A percentile compares a stretch with the other conserved stretches of the same genome.
Conservation (phyloP, 2,329 filamentous ascomycete species). For the Colletotrichum zoysiae region DNA sequence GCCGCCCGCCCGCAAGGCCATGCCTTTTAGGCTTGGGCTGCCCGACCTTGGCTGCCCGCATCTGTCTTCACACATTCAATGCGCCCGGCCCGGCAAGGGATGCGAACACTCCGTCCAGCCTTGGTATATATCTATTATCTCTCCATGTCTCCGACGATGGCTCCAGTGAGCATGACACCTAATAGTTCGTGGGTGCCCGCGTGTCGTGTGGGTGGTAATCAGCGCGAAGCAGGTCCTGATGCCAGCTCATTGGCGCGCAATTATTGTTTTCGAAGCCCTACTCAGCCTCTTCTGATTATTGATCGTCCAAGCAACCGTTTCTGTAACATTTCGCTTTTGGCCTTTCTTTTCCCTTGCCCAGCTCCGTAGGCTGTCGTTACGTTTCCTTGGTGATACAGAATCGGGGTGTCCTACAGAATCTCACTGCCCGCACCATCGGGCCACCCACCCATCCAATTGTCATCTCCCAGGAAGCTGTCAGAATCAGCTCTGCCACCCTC, state of each 20-base stretch:
- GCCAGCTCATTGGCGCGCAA: slow-evolving; percentile 39
- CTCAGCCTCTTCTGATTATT: slow-evolving; percentile 30
- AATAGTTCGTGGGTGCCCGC: slow-evolving; percentile 22
- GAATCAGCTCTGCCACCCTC: neutral
- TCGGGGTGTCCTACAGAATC: slow-evolving; percentile 35
- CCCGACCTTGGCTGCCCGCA: slow-evolving; percentile 9
- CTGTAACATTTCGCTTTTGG: slow-evolving; percentile 39
- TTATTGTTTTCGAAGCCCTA: slow-evolving; percentile 24
- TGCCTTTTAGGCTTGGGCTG: slow-evolving; percentile 7
- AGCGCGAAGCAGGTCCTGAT: slow-evolving; percentile 39
- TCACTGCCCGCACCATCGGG: slow-evolving; percentile 17
- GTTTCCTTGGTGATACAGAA: slow-evolving; percentile 26
- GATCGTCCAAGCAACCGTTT: slow-evolving; percentile 30
- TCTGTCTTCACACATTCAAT: neutral
- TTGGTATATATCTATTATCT: neutral
- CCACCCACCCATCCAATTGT: slow-evolving; percentile 13
- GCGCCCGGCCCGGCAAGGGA: slow-evolving; percentile 2
- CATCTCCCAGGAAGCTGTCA: slow-evolving; percentile 24
- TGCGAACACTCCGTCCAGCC: neutral
- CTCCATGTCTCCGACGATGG: neutral
- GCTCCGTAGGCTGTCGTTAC: slow-evolving; percentile 5
- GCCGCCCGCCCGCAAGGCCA: neutral
- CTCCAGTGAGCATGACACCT: slow-evolving; percentile 25
- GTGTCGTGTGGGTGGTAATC: slow-evolving; percentile 41
- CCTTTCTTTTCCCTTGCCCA: slow-evolving; percentile 19